phyloP scores from a whole-genome alignment of 2,329 filamentous ascomycete genomes.

The Tolypocladium inflatum region DNA sequence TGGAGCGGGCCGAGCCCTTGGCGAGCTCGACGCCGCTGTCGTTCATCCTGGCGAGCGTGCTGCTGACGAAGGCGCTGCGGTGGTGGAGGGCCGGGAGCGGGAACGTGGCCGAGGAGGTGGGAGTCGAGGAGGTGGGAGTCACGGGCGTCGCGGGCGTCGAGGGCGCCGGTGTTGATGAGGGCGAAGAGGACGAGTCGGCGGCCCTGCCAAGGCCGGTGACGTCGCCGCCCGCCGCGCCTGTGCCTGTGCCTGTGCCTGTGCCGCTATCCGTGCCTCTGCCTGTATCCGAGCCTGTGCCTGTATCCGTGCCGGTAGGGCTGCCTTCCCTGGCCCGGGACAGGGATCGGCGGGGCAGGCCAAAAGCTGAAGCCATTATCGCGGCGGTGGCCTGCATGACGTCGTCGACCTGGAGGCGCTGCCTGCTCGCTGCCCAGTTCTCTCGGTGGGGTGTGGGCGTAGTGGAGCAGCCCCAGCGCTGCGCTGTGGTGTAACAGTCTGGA shows the following conservation, averaged over 20 bases:
- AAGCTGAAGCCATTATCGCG: slow-evolving; percentile 22
- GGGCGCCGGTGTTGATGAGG: slow-evolving; percentile 1
- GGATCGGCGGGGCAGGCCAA: slow-evolving; percentile 20
- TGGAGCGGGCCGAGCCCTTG: slow-evolving; percentile 18
- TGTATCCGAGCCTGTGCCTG: neutral
- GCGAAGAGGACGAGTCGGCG: neutral
- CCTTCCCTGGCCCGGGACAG: slow-evolving; percentile 10
- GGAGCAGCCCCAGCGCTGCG: too few species aligned
- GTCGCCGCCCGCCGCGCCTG: neutral
- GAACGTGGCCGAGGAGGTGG: too few species aligned
- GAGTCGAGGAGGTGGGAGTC: slow-evolving; percentile 3
- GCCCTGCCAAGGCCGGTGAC: neutral
- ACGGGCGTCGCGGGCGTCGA: neutral
- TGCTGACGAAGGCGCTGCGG: slow-evolving; percentile 10
- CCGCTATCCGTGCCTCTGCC: neutral
- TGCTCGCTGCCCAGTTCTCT: neutral
- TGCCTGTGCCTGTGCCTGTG: neutral
- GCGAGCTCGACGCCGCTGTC: slow-evolving; percentile 22
- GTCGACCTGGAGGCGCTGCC: neutral
- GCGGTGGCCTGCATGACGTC: slow-evolving; percentile 17
- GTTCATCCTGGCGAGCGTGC: slow-evolving; percentile 16
- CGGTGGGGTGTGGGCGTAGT: too few species aligned
- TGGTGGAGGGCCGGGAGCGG: too few species aligned
- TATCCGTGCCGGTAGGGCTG: slow-evolving; percentile 1
- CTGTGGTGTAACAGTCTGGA: neutral